phyloP scores from a whole-genome alignment of 208 protist species.

The Acanthamoeba royreba region DNA sequence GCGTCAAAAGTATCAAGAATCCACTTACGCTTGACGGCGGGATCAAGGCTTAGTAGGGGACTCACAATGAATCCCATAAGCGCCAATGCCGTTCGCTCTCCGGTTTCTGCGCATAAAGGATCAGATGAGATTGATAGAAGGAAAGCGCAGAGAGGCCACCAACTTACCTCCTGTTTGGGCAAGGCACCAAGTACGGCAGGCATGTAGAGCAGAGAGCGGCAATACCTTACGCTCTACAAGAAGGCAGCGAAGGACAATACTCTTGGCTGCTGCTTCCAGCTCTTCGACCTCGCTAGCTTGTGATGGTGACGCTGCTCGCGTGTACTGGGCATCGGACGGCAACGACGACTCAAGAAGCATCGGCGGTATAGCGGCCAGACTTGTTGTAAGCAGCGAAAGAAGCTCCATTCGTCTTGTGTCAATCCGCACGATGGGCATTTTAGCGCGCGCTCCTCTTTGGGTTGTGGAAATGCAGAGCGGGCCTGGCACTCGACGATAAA shows the following conservation, averaged over 20 bases:
- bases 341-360: not conserved
- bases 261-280: not conserved
- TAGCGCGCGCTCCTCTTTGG: not conserved
- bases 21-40: not conserved
- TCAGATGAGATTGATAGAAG: not conserved
- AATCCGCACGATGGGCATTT: not conserved
- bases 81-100: not conserved
- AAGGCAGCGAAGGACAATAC: not conserved
- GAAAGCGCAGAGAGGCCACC: not conserved
- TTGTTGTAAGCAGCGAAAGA: not conserved
- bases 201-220: not conserved
- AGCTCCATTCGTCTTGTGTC: not conserved
- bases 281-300: not conserved
- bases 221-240: slow-evolving; percentile 13
- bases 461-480: not conserved
- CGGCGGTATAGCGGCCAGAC: not conserved
- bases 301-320: not conserved
- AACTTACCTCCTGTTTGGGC: not conserved
- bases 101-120: not conserved
- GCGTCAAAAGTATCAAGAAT: slow-evolving; percentile 28
- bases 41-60: not conserved
- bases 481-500: not conserved
- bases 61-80: not conserved
- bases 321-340: not conserved
- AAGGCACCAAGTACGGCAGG: slow-evolving; percentile 25